phyloP scores from a whole-genome alignment of 169 alveolate genomes.

The Cryptosporidium tyzzeri region DNA sequence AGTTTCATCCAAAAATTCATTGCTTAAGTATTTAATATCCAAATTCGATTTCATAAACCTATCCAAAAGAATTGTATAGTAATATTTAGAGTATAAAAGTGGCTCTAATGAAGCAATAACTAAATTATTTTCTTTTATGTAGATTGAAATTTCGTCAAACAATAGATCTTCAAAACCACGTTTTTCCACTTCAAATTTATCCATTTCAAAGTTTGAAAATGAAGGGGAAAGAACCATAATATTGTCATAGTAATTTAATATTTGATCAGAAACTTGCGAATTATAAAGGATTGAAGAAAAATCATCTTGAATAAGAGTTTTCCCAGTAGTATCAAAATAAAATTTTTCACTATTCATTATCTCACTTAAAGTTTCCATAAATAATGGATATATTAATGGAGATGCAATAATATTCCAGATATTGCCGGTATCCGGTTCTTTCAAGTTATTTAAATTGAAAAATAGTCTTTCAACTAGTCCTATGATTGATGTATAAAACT shows the following conservation, averaged over 20 bases:
- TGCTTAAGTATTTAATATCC: neutral
- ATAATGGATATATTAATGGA: constrained; percentile 56
- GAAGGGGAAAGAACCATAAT: constrained; percentile 9
- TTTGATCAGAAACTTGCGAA: constrained; percentile 8
- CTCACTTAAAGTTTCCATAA: constrained; percentile 13
- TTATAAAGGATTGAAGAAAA: constrained; percentile 24
- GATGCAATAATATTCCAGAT: constrained; percentile 39
- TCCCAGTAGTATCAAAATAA: neutral
- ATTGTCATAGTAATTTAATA: constrained; percentile 37
- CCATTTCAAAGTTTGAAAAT: neutral
- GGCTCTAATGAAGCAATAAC: constrained; percentile 24
- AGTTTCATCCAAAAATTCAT: neutral
- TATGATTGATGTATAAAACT: constrained; percentile 40
- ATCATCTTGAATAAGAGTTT: neutral
- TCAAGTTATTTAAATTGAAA: neutral
- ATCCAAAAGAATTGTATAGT: constrained; percentile 13
- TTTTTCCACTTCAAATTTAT: neutral
- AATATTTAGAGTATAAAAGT: constrained; percentile 29
- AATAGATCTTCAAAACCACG: neutral
- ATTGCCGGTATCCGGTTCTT: neutral
- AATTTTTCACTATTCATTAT: neutral
- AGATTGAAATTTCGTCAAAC: neutral
- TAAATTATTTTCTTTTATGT: neutral
- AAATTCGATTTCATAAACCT: constrained; percentile 7
- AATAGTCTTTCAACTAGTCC: constrained; percentile 23